Percentiles rank a stretch among this genome's conserved stretches.
Evolutionary conservation across 2,329 filamentous ascomycete genomes (phyloP).

Genomic region (Parafenestella ontariensis): DNA sequence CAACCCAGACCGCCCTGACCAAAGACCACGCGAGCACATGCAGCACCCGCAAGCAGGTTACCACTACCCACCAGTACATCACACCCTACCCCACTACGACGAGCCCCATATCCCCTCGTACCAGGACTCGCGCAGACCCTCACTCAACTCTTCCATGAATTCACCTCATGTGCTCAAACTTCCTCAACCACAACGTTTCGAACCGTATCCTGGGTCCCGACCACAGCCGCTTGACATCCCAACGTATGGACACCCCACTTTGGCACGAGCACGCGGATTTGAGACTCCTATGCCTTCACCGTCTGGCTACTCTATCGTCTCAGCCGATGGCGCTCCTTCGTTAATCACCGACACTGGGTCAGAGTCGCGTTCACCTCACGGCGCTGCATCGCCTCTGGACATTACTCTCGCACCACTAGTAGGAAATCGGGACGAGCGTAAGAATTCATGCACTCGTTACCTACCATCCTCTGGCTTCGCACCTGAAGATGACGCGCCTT

Average conservation of each 20-base stretch:
- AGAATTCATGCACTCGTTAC: conserved; percentile 45
- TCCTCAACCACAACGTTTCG: conserved; percentile 42
- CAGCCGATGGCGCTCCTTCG: conserved; percentile 69
- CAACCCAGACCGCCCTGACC: conserved; percentile 44
- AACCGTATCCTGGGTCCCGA: conserved; percentile 40
- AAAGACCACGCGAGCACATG: conserved; percentile 34
- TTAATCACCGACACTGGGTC: conserved; percentile 71
- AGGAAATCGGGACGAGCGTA: conserved; percentile 46
- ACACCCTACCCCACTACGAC: conserved; percentile 31
- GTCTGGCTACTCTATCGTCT: conserved; percentile 67
- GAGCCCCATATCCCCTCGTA: conserved; percentile 38
- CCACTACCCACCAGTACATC: conserved; percentile 35
- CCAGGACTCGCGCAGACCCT: conserved; percentile 37
- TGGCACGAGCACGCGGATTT: conserved; percentile 41
- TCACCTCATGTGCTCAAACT: conserved; percentile 42
- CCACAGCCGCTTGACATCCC: conserved; percentile 43
- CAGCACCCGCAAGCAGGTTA: conserved; percentile 42
- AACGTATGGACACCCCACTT: conserved; percentile 27
- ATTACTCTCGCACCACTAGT: conserved; percentile 49
- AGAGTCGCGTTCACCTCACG: conserved; percentile 55
- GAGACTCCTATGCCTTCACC: conserved; percentile 71
- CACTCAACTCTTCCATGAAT: conserved; percentile 33
- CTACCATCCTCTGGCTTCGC: conserved; percentile 49
- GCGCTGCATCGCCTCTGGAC: conserved; percentile 56
- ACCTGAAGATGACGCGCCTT: conserved; percentile 42